Evolutionary conservation across 371 early-diverging fungal genomes (phyloP), one percentile per base, ranked within the genome.

Genomic region (Batkoa obscura): DNA sequence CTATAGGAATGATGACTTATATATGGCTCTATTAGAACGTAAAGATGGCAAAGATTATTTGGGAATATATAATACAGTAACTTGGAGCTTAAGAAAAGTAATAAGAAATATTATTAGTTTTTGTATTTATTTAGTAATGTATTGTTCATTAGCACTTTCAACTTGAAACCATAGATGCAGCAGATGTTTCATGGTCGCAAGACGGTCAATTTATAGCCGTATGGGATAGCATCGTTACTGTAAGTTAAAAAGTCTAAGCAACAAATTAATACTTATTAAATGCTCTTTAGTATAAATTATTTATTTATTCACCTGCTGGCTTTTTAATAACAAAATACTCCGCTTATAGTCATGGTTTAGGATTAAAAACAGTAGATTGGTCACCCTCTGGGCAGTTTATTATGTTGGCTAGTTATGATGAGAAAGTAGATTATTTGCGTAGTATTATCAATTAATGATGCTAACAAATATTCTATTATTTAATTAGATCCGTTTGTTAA

Each of bases 381-480:
- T 74, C 84, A 35, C 86, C 86, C 3, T 66, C 80, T 4, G 67
- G 72, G 15, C 79, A 85, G 65, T 68, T 86, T 32, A 47, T 92
- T 43, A 89, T 89, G 4, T 54, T 92, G n/a, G 86, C 83, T 12
- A 77, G 85, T 37, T 83, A 74, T 57, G 88, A 92, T 68, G 71
- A 79, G 58, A 78, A 75, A 62, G 78, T 85, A 61, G 61, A 51
- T 17, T 58, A 76, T 36, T 55, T 76, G 17, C 70, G 71, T 60
- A 50, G 71, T 50, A 70, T 69, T 53, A 76, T 72, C 5, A 76
- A 72, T 71, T 61, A 63, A 43, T 72, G 70, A 9, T 47, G 68
- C 32, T 59, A 69, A 15, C 67, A 70, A 30, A 67, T 73, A 8
- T 32, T 58, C 6, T 75, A 78, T 67, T n/a, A n/a, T n/a, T n/a